Conservation (phyloP, 441 rosid species). For the Arabidopsis hybrid region DNA sequence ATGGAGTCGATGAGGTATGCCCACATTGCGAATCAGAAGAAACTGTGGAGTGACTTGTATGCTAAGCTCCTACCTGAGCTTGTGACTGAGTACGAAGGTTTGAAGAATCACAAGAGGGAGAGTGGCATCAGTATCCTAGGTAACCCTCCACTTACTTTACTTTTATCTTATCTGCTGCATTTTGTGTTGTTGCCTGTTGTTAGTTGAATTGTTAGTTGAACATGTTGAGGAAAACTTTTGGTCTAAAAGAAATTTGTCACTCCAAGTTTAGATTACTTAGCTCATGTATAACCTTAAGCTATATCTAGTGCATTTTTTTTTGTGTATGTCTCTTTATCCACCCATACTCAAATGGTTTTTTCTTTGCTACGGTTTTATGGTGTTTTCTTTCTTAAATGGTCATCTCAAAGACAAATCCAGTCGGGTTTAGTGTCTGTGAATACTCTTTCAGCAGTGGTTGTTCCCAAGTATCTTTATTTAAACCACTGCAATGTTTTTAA, state of each 20-base stretch:
- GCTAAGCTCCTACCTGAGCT: conserved; percentile 59
- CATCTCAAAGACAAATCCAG: conserved; percentile 25
- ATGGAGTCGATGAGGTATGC: conserved; percentile 78
- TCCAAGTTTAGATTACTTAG: not conserved
- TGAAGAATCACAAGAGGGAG: conserved; percentile 56
- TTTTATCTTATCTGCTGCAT: conserved; percentile 16
- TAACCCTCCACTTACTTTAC: conserved; percentile 42
- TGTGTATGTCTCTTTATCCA: not conserved
- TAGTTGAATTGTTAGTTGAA: conserved; percentile 32
- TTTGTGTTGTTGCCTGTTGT: conserved; percentile 7
- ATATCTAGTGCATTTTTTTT: conserved; percentile 14
- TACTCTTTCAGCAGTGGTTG: conserved; percentile 12
- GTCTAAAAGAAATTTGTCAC: conserved; percentile 18
- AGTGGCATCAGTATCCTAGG: conserved; percentile 56
- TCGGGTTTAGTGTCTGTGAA: conserved; percentile 11
- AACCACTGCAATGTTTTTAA: not conserved
- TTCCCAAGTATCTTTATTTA: not conserved
- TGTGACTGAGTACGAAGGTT: conserved; percentile 57
- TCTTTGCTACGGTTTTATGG: conserved; percentile 12
- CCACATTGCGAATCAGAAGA: conserved; percentile 58
- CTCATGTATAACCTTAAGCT: conserved; percentile 23
- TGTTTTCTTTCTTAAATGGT: conserved; percentile 22
- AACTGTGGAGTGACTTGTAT: conserved; percentile 64
- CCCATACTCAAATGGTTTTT: conserved; percentile 13
- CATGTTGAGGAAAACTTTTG: conserved; percentile 7